A percentile compares a stretch with the other conserved stretches of the same genome.
Conservation (phyloP, 306 rosid genomes). For the Lupinus albus region DNA sequence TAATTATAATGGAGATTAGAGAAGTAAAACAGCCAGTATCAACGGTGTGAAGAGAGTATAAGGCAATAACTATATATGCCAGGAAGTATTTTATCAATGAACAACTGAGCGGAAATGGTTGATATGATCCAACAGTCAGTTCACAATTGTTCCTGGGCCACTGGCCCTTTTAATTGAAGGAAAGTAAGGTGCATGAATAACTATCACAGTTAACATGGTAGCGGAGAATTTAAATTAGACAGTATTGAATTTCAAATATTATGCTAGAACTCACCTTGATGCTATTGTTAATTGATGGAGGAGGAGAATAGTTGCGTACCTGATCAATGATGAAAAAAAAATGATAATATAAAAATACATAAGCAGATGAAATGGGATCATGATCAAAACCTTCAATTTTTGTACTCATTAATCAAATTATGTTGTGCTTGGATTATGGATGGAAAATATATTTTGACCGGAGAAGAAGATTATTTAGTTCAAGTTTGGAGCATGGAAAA, state of each 20-base stretch:
- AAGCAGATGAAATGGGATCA: too few relatives aligned
- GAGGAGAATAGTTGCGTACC: too few relatives aligned
- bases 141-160: not conserved
- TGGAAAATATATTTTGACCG: too few relatives aligned
- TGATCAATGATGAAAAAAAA: too few relatives aligned
- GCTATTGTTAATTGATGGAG: conserved; percentile 68
- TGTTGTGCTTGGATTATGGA: too few relatives aligned
- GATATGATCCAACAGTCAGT: conserved; percentile 12
- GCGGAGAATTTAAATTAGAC: conserved; percentile 14
- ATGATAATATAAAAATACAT: too few relatives aligned
- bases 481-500: too few relatives aligned
- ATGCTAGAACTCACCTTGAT: conserved; percentile 75
- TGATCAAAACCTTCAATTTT: too few relatives aligned
- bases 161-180: conserved; percentile 13
- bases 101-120: conserved; percentile 27
- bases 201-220: conserved; percentile 22
- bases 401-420: too few relatives aligned
- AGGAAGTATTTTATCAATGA: conserved; percentile 27
- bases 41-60: conserved; percentile 27
- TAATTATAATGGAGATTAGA: conserved; percentile 24
- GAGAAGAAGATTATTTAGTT: too few relatives aligned
- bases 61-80: conserved; percentile 29
- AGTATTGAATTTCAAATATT: conserved; percentile 21
- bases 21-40: conserved; percentile 30
- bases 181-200: conserved; percentile 9